Base-by-base conservation (phyloP, 345 rosid genomes). In the Capsella bursapastoris region DNA sequence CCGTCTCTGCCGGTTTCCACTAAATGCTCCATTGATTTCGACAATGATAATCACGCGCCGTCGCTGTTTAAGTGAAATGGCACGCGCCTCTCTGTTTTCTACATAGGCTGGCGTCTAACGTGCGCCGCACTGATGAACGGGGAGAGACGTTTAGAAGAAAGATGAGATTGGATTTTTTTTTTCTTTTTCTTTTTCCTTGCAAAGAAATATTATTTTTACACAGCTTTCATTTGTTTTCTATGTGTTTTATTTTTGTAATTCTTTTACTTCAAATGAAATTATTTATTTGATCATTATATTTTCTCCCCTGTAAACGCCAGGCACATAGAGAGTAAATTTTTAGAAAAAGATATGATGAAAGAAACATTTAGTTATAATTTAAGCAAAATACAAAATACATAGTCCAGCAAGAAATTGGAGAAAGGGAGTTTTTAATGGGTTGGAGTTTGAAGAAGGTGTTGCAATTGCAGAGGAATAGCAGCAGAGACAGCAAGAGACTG, bases 1-100 rank as follows among this genome's bases (percentile, higher is more conserved):
- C 78, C 88, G 11, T 78, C 81, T 65, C 64, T 86, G 12, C 89
- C 86, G 22, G 70, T 75, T 2, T 86, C 87, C 7, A 45, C 83
- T 2, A 84, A 83, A 68, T 32, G 69, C 60, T 82, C 86, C 37
- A 29, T 80, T 48, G 86, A 85, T 79, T 73, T 81, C 28, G 87
- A 67, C 16, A 68, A 71, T 7, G 86, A 66, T 8, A 34, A 1
- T 11, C 38, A 68, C 61, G 48, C 64, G 69, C 69, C 70, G 50
- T 72, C 64, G 50, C 45, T 3, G 28, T 3, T 73, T 29, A 76
- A 63, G 28, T 78, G 38, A 78, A 35, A n/a, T 0, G 14, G 13
- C 70, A 64, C 63, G 71, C 55, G 47, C 66, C n/a, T 2, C 50
- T 45, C 50, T 45, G 8, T 43, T 14, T 9, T 44, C 16, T 44